Percentiles rank a stretch among this genome's conserved stretches.
These are phyloP conservation scores for Rhynchospora breviuscula DNA, from an alignment of 176 grass and related monocot genomes.

Conservation along the genomic window DNA sequence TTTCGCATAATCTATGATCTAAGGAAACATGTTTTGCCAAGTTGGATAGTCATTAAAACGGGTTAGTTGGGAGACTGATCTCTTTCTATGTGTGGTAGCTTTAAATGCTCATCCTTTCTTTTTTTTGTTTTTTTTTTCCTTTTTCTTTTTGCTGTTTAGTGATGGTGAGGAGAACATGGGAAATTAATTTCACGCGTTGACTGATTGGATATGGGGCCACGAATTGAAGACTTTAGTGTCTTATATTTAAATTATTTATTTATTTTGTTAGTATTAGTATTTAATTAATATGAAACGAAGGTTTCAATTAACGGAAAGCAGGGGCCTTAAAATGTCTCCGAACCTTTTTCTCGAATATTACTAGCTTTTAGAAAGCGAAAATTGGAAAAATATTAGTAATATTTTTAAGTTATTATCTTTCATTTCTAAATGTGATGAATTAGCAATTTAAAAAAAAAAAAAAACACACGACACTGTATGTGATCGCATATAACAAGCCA, in stretches of 20 bases:
- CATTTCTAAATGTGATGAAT: no score
- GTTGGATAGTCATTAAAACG: background rate
- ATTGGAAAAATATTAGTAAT: no score
- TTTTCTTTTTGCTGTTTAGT: no score
- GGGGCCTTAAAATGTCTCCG: no score
- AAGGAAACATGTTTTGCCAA: background rate
- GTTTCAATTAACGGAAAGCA: background rate
- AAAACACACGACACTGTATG: background rate
- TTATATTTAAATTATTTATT: background rate
- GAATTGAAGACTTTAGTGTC: background rate
- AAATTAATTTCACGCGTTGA: conserved; percentile 15
- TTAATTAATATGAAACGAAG: background rate
- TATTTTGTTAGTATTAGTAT: background rate
- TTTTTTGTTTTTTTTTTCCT: background rate
- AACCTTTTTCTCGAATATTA: no score
- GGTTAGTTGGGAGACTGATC: background rate
- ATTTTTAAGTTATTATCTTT: no score
- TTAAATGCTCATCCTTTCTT: background rate
- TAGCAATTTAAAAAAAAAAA: background rate
- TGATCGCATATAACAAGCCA: background rate
- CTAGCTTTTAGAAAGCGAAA: no score
- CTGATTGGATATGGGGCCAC: background rate
- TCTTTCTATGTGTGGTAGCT: background rate
- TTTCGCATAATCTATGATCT: background rate
- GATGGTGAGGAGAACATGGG: background rate